Base-by-base conservation (phyloP, 2,329 filamentous ascomycete species). In the Plenodomus tracheiphilus region DNA sequence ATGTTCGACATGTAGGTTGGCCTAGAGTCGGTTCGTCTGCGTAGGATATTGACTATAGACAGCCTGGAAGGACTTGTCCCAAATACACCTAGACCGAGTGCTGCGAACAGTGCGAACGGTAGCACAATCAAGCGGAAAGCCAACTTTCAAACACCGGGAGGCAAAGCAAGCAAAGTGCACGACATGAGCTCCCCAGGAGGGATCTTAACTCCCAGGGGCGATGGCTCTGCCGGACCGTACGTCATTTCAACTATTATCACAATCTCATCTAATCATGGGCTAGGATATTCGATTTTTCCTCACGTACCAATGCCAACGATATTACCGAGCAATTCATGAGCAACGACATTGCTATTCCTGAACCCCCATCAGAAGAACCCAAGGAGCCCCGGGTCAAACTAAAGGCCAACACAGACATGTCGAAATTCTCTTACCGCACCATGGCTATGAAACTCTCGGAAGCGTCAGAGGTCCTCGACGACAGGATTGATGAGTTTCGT, bases 401-500 rank as follows among this genome's bases (percentile, higher is more conserved):
- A 17, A 92, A 87, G 5, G 89, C 91, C 2, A 89, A 89, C 51
- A 93, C 91, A 1, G 93, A 97, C 69, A 82, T 91, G 65, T 91
- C 92, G 70, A 97, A 96, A 70, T 87, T 97, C 59, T 85, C 80
- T 1, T 99, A 97, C 74, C 94, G 92, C 68, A 89, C 91, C 2
- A 86, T 97, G 79, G 88, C 90, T 2, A 96, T 97, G 91, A 96
- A 96, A 66, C 80, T 94, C 6, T 92, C 90, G 4, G 92, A 97
- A 69, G 86, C 91, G 0, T 96, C 93, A 4, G 92, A 96, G 71
- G 89, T 96, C 38, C 81, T 97, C 7, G 94, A 99, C 73, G 93
- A 97, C 73, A 83, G 91, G 61, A 97, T 99, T 76, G 91, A 97
- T 62, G 91, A 92, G 54, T 96, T 97, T 64, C 81, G 85, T 50